These are phyloP conservation scores for Metarhizium album DNA, from an alignment of 2,329 filamentous ascomycete species.

Conservation along the genomic window DNA sequence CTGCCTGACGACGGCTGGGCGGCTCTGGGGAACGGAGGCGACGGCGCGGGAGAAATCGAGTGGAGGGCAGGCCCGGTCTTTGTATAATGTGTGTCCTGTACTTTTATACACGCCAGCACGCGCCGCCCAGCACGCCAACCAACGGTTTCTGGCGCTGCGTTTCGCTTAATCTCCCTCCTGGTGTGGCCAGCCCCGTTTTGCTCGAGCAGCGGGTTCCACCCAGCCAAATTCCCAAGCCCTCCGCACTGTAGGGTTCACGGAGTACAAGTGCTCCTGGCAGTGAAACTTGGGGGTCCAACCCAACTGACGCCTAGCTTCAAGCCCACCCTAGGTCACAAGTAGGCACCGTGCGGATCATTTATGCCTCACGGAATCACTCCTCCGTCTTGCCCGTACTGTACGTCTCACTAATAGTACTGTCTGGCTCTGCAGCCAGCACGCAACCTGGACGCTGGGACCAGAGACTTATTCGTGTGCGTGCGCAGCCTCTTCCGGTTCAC, in stretches of 20 bases:
- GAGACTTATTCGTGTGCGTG: too few species aligned
- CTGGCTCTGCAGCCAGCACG: too few species aligned
- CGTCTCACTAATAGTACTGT: too few species aligned
- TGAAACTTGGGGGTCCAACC: too few species aligned
- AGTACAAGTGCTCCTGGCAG: neutral
- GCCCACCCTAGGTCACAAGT: too few species aligned
- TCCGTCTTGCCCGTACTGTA: too few species aligned
- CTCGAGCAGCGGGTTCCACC: conserved; percentile 3
- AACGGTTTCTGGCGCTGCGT: conserved; percentile 22
- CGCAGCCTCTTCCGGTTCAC: too few species aligned
- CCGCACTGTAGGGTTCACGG: neutral
- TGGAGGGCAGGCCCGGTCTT: conserved; percentile 33
- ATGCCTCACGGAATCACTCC: too few species aligned
- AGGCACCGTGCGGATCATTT: too few species aligned
- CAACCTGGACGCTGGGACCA: too few species aligned
- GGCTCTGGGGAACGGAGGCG: conserved; percentile 6
- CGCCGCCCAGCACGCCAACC: conserved; percentile 15
- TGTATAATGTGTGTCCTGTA: conserved; percentile 33
- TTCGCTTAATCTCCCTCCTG: conserved; percentile 28
- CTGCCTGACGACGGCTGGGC: neutral
- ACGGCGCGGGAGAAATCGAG: conserved; percentile 26
- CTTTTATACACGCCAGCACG: conserved; percentile 31
- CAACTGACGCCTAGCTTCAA: too few species aligned
- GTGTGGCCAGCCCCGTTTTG: conserved; percentile 20
- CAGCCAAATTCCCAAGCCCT: neutral